Evolutionary conservation across 2,329 filamentous ascomycete species (phyloP), one percentile per base, ranked within the genome.

Genomic region (Chalara sp.): DNA sequence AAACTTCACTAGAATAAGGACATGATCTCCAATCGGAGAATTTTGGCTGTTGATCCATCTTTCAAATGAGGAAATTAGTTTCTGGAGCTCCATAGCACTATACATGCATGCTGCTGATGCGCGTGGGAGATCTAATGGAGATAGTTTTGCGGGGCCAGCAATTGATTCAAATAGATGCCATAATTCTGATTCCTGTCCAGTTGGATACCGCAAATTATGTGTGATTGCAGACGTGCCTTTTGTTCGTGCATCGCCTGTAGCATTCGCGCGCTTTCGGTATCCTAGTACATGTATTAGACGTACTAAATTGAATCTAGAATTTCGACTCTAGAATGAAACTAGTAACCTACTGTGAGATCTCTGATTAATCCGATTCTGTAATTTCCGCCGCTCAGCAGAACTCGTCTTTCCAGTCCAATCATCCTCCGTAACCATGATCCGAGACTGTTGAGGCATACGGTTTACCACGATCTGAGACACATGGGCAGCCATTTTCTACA

Each of bases 361-460:
- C 40, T 58, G 54, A 45, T 59, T 47, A 39, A 59, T 33, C 1
- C 50, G 46, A 45, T 60, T 60, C 44, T 61, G 55, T 28, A 49
- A 35, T 46, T 53, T 51, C 42, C 54, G 54, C 13, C 55, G 51
- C 53, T 63, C 55, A 0, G 56, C 53, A 6, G 56, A 53, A 45
- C 56, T 61, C 5, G 61, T 63, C 6, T 62, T 47, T 7, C 64
- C 64, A 6, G 60, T 66, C 63, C 63, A 66, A 46, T 66, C 64
- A 30, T 66, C 63, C 53, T 46, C 50, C 6, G 39, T n/a, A 32
- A 28, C 28, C 10, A 45, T 29, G 39, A 52, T 46, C 32, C 44
- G 37, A 6, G 13, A 13, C 28, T 52, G 50, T 32, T 52, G 40
- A 8, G 46, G 48, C 44, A 51, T 53, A 3, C 21, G 21, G 21